A percentile compares a stretch with the other conserved stretches of the same genome.
Conservation (phyloP, 2,329 filamentous ascomycete species). For the Stemphylium vesicarium region DNA sequence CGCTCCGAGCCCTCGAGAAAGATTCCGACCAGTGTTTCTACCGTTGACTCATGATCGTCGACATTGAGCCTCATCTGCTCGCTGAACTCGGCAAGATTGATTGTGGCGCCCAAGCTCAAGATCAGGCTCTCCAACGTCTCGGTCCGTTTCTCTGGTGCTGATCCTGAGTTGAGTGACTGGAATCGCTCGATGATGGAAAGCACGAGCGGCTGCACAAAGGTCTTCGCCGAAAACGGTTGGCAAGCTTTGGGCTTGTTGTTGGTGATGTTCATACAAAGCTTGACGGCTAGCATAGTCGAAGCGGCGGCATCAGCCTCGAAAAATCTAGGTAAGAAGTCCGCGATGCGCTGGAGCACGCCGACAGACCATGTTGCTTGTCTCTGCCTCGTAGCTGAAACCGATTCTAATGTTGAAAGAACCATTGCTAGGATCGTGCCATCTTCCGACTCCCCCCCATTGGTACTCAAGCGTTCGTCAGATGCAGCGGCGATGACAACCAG, state of each 20-base stretch:
- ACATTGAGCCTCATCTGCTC: slow-evolving; percentile 57
- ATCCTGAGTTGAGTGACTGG: slow-evolving; percentile 22
- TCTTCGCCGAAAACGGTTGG: slow-evolving; percentile 65
- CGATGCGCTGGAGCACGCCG: slow-evolving; percentile 60
- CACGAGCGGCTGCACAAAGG: slow-evolving; percentile 56
- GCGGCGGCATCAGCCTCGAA: slow-evolving; percentile 25
- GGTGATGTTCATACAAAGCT: slow-evolving; percentile 82
- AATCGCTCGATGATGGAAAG: slow-evolving; percentile 38
- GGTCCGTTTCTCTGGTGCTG: slow-evolving; percentile 61
- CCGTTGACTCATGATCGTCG: slow-evolving; percentile 50
- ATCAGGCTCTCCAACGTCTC: slow-evolving; percentile 71
- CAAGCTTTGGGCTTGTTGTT: slow-evolving; percentile 78
- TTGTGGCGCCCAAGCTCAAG: slow-evolving; percentile 79
- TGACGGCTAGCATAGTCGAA: slow-evolving; percentile 59
- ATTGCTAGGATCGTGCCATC: slow-evolving; percentile 45
- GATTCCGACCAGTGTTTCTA: slow-evolving; percentile 66
- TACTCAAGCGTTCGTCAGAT: slow-evolving; percentile 22
- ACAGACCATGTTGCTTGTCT: slow-evolving; percentile 45
- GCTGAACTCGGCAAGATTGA: slow-evolving; percentile 86
- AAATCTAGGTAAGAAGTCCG: slow-evolving; percentile 51
- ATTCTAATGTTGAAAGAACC: slow-evolving; percentile 61
- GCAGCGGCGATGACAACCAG: slow-evolving; percentile 53
- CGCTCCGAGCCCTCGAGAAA: slow-evolving; percentile 72
- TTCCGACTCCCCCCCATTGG: slow-evolving; percentile 20
- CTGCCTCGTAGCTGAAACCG: slow-evolving; percentile 53